Evolutionary conservation across 2,329 filamentous ascomycete species (phyloP).

Genomic region (Triangularia verruculosa): DNA sequence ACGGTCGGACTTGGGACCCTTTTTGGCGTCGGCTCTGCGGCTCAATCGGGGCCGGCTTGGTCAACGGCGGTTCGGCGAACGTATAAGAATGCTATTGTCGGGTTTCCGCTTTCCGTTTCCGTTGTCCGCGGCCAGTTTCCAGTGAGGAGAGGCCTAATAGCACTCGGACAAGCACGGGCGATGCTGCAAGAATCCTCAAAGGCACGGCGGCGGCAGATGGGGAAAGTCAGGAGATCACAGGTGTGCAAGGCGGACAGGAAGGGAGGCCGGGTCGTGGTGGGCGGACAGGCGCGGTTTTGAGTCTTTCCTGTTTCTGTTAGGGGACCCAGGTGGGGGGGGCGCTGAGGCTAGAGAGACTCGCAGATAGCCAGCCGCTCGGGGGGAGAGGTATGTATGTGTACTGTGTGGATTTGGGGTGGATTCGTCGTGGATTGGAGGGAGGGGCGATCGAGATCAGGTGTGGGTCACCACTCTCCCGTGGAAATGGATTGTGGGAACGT

Average conservation of each 20-base stretch:
- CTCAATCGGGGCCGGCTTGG: not conserved
- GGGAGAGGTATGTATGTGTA: slow-evolving; percentile 7
- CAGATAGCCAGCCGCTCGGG: slow-evolving; percentile 18
- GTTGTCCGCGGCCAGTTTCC: not conserved
- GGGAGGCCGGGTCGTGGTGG: slow-evolving; percentile 14
- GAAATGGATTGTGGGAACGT: slow-evolving; percentile 26
- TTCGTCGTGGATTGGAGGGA: slow-evolving; percentile 18
- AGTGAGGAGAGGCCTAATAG: slow-evolving; percentile 6
- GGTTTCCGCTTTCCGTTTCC: not conserved
- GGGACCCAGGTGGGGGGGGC: slow-evolving; percentile 13
- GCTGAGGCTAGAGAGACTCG: slow-evolving; percentile 1
- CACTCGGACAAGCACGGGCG: not conserved
- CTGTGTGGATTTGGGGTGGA: slow-evolving; percentile 17
- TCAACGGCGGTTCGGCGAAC: not conserved
- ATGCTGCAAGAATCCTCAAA: slow-evolving; percentile 4
- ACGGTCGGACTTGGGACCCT: not conserved
- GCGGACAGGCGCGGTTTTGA: slow-evolving; percentile 21
- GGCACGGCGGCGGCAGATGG: not conserved
- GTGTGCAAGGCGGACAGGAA: slow-evolving; percentile 1
- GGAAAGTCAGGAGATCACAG: not conserved
- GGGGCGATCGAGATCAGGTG: slow-evolving; percentile 26
- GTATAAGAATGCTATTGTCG: not conserved
- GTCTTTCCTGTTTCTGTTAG: slow-evolving; percentile 22
- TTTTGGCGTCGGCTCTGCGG: not conserved
- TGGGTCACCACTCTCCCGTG: slow-evolving; percentile 22